Evolutionary conservation across 2,329 filamentous ascomycete species (phyloP).

Genomic region (Rhytidhysteron rufulum): DNA sequence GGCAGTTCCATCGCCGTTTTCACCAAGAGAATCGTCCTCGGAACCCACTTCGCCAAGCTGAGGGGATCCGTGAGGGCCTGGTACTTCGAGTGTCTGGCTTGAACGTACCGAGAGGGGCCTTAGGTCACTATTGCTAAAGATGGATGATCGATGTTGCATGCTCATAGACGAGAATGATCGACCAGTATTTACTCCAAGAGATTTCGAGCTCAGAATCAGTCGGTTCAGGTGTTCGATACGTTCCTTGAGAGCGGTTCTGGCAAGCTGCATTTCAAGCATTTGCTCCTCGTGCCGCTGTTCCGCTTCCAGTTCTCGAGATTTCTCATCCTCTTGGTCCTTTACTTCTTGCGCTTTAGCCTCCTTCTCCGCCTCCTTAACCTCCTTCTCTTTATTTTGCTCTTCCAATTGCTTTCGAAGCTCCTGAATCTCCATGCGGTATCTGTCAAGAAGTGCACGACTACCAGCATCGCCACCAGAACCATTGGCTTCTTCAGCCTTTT

Average conservation of each 20-base stretch:
- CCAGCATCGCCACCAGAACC: conserved; percentile 74
- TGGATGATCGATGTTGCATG: conserved; percentile 30
- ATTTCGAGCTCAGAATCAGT: conserved; percentile 92
- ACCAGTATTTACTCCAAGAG: conserved; percentile 76
- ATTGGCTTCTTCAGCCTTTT: conserved; percentile 86
- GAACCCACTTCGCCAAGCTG: conserved; percentile 18
- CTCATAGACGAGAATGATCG: conserved; percentile 41
- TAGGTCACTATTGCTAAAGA: conserved; percentile 36
- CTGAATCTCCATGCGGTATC: conserved; percentile 89
- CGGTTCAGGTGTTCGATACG: conserved; percentile 96
- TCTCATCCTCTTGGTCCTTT: conserved; percentile 67
- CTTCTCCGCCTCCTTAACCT: conserved; percentile 51
- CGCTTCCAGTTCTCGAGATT: conserved; percentile 65
- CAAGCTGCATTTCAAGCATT: conserved; percentile 97
- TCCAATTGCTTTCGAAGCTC: conserved; percentile 80
- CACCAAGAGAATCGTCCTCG: conserved; percentile 58
- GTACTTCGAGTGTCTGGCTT: conserved; percentile 41
- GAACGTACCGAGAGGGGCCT: conserved; percentile 49
- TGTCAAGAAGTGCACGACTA: conserved; percentile 81
- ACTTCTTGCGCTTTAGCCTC: conserved; percentile 51
- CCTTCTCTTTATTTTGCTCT: conserved; percentile 60
- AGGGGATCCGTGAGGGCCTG: conserved; percentile 18
- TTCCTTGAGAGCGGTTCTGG: conserved; percentile 91
- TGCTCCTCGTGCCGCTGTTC: conserved; percentile 91
- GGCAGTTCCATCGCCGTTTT: conserved; percentile 82